Evolutionary conservation across 2,329 filamentous ascomycete genomes (phyloP).

Genomic region (Fusarium setosum): DNA sequence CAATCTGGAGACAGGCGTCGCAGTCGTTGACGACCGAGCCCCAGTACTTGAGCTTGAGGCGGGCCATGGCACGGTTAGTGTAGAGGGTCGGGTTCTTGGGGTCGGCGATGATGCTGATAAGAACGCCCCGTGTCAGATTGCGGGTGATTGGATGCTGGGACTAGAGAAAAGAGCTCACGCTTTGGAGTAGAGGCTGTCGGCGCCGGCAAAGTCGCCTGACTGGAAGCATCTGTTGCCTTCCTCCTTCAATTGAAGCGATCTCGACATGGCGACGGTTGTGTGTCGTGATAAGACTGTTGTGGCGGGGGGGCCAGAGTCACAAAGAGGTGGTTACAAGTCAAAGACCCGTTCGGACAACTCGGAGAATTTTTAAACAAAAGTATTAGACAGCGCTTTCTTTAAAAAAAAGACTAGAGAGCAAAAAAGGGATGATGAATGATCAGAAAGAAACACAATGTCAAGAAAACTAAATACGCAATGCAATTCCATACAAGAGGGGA

Average conservation of each 20-base stretch:
- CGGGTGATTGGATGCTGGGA: neutral
- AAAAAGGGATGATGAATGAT: neutral
- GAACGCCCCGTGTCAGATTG: conserved; percentile 18
- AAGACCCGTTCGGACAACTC: neutral
- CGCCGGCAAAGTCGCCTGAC: conserved; percentile 70
- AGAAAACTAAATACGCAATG: neutral
- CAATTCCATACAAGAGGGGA: conserved; percentile 5
- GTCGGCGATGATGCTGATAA: conserved; percentile 78
- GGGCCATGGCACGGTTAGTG: conserved; percentile 88
- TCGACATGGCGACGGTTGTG: conserved; percentile 44
- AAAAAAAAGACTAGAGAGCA: too few species aligned
- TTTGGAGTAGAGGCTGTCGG: conserved; percentile 78
- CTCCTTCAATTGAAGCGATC: conserved; percentile 59
- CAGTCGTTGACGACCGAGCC: conserved; percentile 83
- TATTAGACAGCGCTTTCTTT: neutral
- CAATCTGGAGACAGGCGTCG: conserved; percentile 76
- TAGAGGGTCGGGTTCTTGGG: conserved; percentile 82
- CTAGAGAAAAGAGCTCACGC: conserved; percentile 61
- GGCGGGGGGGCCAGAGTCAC: neutral
- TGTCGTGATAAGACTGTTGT: neutral
- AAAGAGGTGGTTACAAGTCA: neutral
- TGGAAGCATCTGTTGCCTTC: conserved; percentile 75
- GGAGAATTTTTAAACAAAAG: neutral
- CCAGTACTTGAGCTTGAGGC: conserved; percentile 80
- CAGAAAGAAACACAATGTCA: neutral